Conservation (phyloP, 2,329 filamentous ascomycete species). For the Chaetomium olivaceum region DNA sequence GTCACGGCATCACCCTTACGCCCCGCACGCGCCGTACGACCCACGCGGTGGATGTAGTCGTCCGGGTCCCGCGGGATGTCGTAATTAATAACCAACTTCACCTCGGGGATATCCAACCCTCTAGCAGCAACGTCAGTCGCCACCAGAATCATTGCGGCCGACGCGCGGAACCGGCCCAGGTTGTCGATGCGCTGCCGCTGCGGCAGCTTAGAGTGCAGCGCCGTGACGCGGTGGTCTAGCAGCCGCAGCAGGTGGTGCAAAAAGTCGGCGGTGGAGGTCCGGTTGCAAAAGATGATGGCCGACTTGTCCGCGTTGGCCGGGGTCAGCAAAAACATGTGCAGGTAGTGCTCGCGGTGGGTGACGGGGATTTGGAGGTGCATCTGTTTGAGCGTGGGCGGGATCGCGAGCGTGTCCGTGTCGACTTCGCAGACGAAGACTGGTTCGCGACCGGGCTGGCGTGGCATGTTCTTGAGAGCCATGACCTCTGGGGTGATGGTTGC, state of each 20-base stretch:
- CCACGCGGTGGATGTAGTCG: slow-evolving; percentile 96
- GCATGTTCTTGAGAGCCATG: slow-evolving; percentile 77
- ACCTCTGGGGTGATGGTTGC: slow-evolving; percentile 94
- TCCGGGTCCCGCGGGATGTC: slow-evolving; percentile 95
- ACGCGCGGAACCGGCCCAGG: slow-evolving; percentile 85
- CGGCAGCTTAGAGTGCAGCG: slow-evolving; percentile 82
- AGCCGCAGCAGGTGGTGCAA: slow-evolving; percentile 85
- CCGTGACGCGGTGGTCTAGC: slow-evolving; percentile 85
- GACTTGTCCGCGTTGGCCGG: slow-evolving; percentile 72
- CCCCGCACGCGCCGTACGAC: slow-evolving; percentile 91
- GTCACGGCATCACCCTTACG: slow-evolving; percentile 79
- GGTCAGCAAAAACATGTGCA: slow-evolving; percentile 85
- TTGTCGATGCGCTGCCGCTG: slow-evolving; percentile 86
- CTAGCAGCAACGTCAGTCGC: slow-evolving; percentile 93
- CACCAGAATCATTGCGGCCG: slow-evolving; percentile 84
- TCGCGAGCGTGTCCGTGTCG: slow-evolving; percentile 71
- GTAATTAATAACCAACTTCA: slow-evolving; percentile 89
- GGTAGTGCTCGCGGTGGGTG: slow-evolving; percentile 91
- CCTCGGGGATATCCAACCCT: slow-evolving; percentile 92
- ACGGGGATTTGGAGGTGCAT: slow-evolving; percentile 85
- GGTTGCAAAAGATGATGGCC: slow-evolving; percentile 92
- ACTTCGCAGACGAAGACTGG: slow-evolving; percentile 89
- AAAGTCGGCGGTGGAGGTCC: slow-evolving; percentile 82
- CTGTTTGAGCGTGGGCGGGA: slow-evolving; percentile 79
- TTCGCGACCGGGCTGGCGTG: slow-evolving; percentile 65